Evolutionary conservation across 345 rosid species (phyloP), one percentile per base, ranked within the genome.

Genomic region (Eucalyptus curtisii): DNA sequence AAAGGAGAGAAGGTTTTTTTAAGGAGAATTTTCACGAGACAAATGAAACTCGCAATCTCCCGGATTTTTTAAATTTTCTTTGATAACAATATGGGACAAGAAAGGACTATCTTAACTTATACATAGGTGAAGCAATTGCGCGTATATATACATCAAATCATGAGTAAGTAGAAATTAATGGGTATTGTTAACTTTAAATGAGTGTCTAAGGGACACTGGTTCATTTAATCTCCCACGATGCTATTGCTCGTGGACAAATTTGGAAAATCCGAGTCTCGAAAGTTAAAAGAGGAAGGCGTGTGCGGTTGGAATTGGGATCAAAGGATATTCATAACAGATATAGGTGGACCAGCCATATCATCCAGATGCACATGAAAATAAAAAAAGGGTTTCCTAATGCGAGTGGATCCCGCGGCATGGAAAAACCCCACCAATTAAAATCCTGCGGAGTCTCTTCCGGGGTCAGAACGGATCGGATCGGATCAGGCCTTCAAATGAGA

Each of bases 81-180:
- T 13, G 33, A 13, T 12, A 30, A 27, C 33, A 12, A 61, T 3
- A 11, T 5, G 30, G 66, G 7, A 61, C 7, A 61, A 61, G 31
- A 64, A 64, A 7, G 2, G 8, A n/a, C 3, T n/a, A n/a, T 30
- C 3, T n/a, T 64, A 64, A 31, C 20, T 30, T n/a, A 4, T n/a
- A 30, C 10, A 64, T 2, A 30, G 3, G 19, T 3, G 4, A 64
- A 64, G 20, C 4, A 4, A n/a, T 1, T 2, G 19, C 1, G 2
- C 6, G 19, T 14, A 25, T 6, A 6, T 10, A 25, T n/a, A 5
- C n/a, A 57, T 24, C 66, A 1, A 57, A 9, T 55, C 30, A 55
- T 4, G 50, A 49, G 14, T 13, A 49, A 49, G 50, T 13, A 52
- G 0, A 52, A 52, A 52, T 52, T 52, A 55, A 55, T 2, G 30